Percentiles rank a stretch among this genome's conserved stretches.
Conservation (phyloP, 441 rosid genomes). For the Arabidopsis lyrata region DNA sequence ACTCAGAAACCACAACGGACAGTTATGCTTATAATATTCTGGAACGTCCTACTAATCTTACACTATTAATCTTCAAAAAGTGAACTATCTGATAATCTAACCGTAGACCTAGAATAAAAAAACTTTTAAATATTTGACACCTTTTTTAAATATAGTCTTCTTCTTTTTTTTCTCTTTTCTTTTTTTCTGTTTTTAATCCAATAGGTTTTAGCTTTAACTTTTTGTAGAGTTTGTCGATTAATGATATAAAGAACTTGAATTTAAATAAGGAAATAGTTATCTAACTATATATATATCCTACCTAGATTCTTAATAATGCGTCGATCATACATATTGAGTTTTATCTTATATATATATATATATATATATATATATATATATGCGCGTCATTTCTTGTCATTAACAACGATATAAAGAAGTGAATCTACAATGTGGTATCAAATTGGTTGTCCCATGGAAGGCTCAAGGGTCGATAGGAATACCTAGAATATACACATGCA, state of each 20-base stretch:
- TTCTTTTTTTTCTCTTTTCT: background rate
- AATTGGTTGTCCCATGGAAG: constrained; percentile 36
- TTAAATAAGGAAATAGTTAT: background rate
- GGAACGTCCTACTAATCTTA: too few species aligned
- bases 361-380: constrained; percentile 1
- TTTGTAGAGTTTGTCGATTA: constrained; percentile 5
- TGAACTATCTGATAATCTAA: too few species aligned
- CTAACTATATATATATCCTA: background rate
- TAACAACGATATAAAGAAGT: constrained; percentile 14
- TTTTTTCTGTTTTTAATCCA: constrained; percentile 9
- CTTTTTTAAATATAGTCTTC: constrained; percentile 22
- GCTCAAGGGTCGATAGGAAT: constrained; percentile 31
- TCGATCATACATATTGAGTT: background rate
- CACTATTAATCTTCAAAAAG: too few species aligned
- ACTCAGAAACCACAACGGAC: too few species aligned
- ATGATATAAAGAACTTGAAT: constrained; percentile 16
- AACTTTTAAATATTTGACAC: background rate
- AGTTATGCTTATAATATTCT: too few species aligned
- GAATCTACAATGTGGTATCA: constrained; percentile 22
- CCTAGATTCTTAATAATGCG: constrained; percentile 34
- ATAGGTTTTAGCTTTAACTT: constrained; percentile 20
- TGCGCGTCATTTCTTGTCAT: constrained; percentile 7
- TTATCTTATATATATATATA: background rate
- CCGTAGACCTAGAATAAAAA: too few species aligned
- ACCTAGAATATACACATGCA: constrained; percentile 32